These are phyloP conservation scores for Berkeleyomyces basicola DNA, from an alignment of 2,329 filamentous ascomycete species.

Conservation along the genomic window DNA sequence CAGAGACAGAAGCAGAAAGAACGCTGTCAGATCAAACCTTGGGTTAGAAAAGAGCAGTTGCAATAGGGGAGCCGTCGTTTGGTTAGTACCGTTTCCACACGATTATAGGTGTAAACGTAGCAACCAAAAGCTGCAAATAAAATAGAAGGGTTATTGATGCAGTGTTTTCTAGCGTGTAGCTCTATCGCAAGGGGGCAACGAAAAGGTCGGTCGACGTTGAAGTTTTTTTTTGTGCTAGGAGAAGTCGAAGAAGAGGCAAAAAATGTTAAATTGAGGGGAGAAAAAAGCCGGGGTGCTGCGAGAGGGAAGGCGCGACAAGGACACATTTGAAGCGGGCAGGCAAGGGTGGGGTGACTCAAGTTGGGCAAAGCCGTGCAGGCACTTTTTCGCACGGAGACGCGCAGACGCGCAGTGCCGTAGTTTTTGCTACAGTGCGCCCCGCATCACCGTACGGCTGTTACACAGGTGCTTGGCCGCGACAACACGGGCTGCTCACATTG, in stretches of 20 bases:
- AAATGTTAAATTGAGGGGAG: background rate
- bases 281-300: background rate
- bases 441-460: background rate
- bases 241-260: background rate
- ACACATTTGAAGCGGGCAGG: background rate
- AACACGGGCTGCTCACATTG: background rate
- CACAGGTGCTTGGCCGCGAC: background rate
- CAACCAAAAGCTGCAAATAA: background rate
- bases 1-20: background rate
- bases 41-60: background rate
- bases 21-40: slow-evolving; percentile 6
- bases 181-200: background rate
- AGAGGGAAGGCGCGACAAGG: slow-evolving; percentile 1
- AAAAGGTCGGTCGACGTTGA: background rate
- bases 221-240: background rate
- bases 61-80: background rate
- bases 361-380: background rate
- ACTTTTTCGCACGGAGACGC: background rate
- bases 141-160: background rate
- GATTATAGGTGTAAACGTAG: background rate
- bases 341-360: background rate
- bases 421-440: background rate
- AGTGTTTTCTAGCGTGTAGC: background rate
- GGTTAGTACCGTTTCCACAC: background rate
- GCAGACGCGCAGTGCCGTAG: background rate